Base-by-base conservation (phyloP, 768 basidiomycete species). In the Cubamyces sp. region DNA sequence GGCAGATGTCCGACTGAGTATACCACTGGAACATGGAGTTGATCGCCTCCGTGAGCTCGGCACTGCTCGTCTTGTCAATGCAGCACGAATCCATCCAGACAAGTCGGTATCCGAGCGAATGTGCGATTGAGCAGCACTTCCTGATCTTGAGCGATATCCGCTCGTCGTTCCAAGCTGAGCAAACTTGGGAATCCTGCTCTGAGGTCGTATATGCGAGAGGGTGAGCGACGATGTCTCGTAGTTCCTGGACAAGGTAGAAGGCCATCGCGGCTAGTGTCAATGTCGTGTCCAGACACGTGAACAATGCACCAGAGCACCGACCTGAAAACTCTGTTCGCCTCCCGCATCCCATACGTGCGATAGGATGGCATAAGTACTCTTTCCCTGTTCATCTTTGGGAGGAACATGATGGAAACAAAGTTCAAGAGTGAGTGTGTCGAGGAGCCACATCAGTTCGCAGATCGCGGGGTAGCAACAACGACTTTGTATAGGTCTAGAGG, bases 61-160 rank as follows among this genome's bases (percentile, higher is more conserved):
- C 40, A 28, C 57, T 59, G 57, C 49, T 59, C 25, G 49, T 26
- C 39, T 52, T 59, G 50, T 60, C 58, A n/a, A 60, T 60, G 50
- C 58, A 60, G 58, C 58, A 60, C 14, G 58, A 43, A 34, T 60
- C 51, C 28, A 60, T 60, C 58, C 58, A 60, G n/a, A 54, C 12
- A 15, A 25, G 45, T 19, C 5, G 40, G 42, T 21, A 45, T 14
- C 57, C 57, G 11, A 34, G 23, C 4, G 19, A 18, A 5, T 25
- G 30, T 3, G 47, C 57, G 18, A 34, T 6, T 7, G 19, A 26
- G 23, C 57, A 58, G 15, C 28, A 18, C 5, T 19, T 34, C n/a
- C 12, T 18, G 41, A 59, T 52, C 28, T 59, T 34, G 34, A 9
- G 4, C 11, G 34, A 34, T 34, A 34, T 34, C 1, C 34, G 34